A percentile compares a stretch with the other conserved stretches of the same genome.
These are phyloP conservation scores for Seiridium cupressi DNA, from an alignment of 2,329 filamentous ascomycete genomes.

Conservation along the genomic window DNA sequence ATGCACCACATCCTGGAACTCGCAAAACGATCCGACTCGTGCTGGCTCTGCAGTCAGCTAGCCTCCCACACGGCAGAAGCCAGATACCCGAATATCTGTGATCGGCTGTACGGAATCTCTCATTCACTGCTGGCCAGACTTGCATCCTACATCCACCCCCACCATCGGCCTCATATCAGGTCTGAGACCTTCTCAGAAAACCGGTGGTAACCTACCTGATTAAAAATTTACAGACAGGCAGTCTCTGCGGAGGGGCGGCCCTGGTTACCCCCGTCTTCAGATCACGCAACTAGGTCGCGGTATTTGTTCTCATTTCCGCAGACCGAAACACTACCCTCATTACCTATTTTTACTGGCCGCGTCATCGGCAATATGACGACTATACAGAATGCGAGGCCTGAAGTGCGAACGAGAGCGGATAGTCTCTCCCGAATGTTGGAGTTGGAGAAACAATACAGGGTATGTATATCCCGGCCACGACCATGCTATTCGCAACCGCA, in stretches of 20 bases:
- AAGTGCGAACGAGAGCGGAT: conserved; percentile 34
- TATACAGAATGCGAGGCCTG: conserved; percentile 23
- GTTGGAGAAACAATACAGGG: conserved; percentile 57
- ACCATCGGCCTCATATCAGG: neutral
- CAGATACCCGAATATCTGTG: neutral
- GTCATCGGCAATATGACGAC: conserved; percentile 25
- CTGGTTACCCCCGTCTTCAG: conserved; percentile 3
- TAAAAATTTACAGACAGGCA: neutral
- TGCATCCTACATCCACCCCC: neutral
- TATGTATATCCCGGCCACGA: conserved; percentile 34
- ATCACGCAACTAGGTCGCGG: conserved; percentile 2
- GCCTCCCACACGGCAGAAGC: neutral
- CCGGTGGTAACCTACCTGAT: neutral
- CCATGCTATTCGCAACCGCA: conserved; percentile 10
- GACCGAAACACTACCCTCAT: conserved; percentile 7
- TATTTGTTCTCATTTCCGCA: neutral
- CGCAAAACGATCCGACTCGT: neutral
- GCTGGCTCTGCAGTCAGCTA: neutral
- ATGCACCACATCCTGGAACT: neutral
- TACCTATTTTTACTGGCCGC: conserved; percentile 5
- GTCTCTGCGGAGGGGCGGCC: conserved; percentile 4
- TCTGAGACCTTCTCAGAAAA: conserved; percentile 1
- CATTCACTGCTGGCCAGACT: neutral
- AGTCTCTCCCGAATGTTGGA: conserved; percentile 60
- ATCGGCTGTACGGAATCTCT: neutral